Percentiles rank a stretch among this genome's conserved stretches.
These are phyloP conservation scores for Areca catechu DNA, from an alignment of 176 grass and related monocot genomes.

Conservation along the genomic window DNA sequence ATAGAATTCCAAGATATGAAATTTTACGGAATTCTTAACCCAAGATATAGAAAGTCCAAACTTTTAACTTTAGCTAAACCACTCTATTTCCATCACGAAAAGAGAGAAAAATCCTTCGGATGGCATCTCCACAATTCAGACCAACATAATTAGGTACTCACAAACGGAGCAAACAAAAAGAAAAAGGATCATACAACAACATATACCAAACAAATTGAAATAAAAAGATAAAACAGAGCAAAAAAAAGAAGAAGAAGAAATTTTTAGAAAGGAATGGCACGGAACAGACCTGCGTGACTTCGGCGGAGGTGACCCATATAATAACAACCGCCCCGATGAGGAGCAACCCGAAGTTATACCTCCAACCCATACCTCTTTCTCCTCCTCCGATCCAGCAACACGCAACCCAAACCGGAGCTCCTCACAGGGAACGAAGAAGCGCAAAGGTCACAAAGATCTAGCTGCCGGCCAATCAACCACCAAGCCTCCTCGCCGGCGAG, in stretches of 20 bases:
- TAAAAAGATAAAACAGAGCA: background rate
- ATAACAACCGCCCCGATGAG: conserved; percentile 80
- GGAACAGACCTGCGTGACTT: conserved; percentile 74
- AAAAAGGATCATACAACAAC: no score
- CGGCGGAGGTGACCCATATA: conserved; percentile 96
- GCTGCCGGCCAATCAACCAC: background rate
- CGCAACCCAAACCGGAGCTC: background rate
- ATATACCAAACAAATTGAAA: no score
- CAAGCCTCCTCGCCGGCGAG: background rate
- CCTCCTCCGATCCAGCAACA: conserved; percentile 2
- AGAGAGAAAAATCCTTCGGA: no score
- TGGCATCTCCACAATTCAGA: no score
- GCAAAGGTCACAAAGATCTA: background rate
- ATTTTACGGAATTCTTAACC: no score
- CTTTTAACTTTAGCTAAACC: no score
- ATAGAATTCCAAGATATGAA: no score
- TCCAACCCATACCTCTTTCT: conserved; percentile 35
- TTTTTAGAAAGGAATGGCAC: background rate
- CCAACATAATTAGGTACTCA: no score
- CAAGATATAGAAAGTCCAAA: no score
- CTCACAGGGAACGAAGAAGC: background rate
- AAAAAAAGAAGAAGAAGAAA: background rate
- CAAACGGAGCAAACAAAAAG: no score
- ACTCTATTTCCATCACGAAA: no score
- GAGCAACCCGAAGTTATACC: conserved; percentile 55